Evolutionary conservation across 139 green algal species (phyloP), one percentile per base, ranked within the genome.

Genomic region (Ettlia oleoabundans): DNA sequence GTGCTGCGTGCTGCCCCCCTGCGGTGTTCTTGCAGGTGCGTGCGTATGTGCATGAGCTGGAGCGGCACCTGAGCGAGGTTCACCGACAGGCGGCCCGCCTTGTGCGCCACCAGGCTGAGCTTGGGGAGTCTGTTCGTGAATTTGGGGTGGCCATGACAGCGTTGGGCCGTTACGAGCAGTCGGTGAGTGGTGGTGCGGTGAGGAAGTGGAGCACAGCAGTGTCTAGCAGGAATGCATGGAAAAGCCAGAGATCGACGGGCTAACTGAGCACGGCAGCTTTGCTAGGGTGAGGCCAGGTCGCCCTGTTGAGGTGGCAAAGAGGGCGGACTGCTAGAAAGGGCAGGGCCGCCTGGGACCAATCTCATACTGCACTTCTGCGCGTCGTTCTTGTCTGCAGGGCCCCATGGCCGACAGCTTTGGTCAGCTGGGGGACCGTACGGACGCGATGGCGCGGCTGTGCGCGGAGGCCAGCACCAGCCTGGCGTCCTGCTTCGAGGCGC

Each of bases 21-120:
- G 15, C 15, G 47, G 33, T n/a, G 55, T n/a, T n/a, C 5, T 7
- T 43, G 71, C 74, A 89, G 81, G 84, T 90, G 22, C 85, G 89
- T 10, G 90, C 95, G 40, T 98, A 98, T 85, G 85, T 98, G 37
- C 81, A 84, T 40, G 74, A 87, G 38, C 91, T 99, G 65, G 96
- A 98, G 84, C 64, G 66, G 0, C 94, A 98, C 84, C 81, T 98
- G 65, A 82, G 61, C 4, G 96, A 98, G 86, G 93, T 90, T 19
- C 93, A 96, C 74, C 64, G 90, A 30, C 92, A 98, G 79, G 89
- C 89, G 1, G 81, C 82, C 5, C 85, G 94, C 24, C 88, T 98
- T 35, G 89, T 95, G 30, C 86, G 83, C 35, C 93, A 96, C 76
- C 93, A 98, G 80, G 84, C 70, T 22, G 88, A 94, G 72, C 72